A percentile compares a stretch with the other conserved stretches of the same genome.
Evolutionary conservation across 805 yeast species (phyloP).

Genomic region (Candida mattraensis): DNA sequence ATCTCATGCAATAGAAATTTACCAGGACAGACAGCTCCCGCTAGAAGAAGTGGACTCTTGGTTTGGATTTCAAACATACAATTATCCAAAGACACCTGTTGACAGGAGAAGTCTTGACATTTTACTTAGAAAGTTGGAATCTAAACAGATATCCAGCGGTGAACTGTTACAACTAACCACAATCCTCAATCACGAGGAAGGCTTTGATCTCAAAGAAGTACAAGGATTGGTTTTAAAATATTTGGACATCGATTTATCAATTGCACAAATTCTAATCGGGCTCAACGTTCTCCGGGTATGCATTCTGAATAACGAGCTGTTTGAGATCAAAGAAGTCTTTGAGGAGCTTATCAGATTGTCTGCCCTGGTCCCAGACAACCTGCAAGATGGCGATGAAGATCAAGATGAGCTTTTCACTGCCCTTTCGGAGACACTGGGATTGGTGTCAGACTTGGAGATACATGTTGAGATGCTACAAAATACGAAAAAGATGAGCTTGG

Average conservation of each 20-base stretch:
- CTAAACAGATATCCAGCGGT: conserved; percentile 8
- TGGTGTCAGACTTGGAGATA: conserved; percentile 40
- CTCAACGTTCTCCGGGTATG: conserved; percentile 19
- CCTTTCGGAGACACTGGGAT: conserved; percentile 39
- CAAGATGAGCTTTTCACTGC: conserved; percentile 24
- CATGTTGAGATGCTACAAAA: conserved; percentile 30
- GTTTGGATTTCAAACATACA: conserved; percentile 22
- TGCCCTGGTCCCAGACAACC: neutral
- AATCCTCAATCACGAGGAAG: conserved; percentile 6
- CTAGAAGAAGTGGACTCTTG: conserved; percentile 18
- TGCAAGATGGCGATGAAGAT: neutral
- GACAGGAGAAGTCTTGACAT: neutral
- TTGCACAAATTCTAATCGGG: conserved; percentile 13
- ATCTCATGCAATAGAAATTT: conserved; percentile 20
- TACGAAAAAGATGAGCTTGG: conserved; percentile 22
- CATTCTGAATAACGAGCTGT: conserved; percentile 9
- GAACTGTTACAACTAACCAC: conserved; percentile 19
- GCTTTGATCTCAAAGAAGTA: conserved; percentile 8
- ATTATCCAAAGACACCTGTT: conserved; percentile 2
- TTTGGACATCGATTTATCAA: conserved; percentile 9
- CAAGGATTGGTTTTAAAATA: conserved; percentile 13
- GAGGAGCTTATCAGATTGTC: conserved; percentile 19
- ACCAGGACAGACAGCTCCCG: conserved; percentile 18
- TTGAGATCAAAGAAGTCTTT: conserved; percentile 11
- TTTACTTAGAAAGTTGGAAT: conserved; percentile 16